Conservation (phyloP, 2,329 filamentous ascomycete genomes). For the Talaromyces albobiverticillius region DNA sequence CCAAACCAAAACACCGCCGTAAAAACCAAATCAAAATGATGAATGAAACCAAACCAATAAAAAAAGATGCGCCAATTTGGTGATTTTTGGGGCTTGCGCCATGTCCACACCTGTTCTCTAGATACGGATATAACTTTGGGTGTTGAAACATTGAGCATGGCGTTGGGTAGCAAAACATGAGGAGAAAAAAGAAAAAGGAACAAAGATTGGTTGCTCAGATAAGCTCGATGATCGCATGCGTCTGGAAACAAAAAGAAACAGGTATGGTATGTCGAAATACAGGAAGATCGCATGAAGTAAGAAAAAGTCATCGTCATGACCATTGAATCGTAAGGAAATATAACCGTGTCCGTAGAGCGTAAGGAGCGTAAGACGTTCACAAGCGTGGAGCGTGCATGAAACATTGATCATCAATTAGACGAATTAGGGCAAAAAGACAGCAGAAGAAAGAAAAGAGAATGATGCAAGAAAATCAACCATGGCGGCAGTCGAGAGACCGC, state of each 20-base stretch:
- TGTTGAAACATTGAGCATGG: background rate
- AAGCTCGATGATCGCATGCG: background rate
- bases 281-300: background rate
- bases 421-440: background rate
- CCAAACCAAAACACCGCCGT: background rate
- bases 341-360: slow-evolving; percentile 1
- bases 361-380: slow-evolving; percentile 10
- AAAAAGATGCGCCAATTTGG: background rate
- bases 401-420: slow-evolving; percentile 11
- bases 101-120: background rate
- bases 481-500: slow-evolving; percentile 25
- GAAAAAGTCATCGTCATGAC: slow-evolving; percentile 15
- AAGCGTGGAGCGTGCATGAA: slow-evolving; percentile 10
- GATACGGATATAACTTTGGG: background rate
- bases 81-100: slow-evolving; percentile 6
- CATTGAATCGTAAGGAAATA: slow-evolving; percentile 8
- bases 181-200: background rate
- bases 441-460: background rate
- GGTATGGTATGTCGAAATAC: background rate
- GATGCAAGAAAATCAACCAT: slow-evolving; percentile 5
- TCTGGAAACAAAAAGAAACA: background rate
- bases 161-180: too few relatives aligned
- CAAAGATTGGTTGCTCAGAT: background rate
- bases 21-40: background rate
- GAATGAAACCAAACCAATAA: background rate